Base-by-base conservation (phyloP, 2,329 filamentous ascomycete genomes). In the Leptosphaerulina australis region DNA sequence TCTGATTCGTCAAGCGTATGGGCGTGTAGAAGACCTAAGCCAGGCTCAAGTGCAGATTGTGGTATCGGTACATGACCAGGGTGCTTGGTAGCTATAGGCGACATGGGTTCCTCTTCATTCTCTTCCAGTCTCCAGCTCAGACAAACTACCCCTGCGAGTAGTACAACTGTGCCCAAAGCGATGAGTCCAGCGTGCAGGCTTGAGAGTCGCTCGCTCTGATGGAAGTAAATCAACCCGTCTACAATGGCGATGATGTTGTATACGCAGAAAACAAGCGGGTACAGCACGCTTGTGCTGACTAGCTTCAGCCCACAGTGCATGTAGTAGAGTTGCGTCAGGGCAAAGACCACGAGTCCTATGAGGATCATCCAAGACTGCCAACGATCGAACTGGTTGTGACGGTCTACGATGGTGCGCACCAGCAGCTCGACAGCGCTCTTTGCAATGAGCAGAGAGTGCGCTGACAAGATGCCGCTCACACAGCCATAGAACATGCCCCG, bases 241-340 rank as follows among this genome's bases (percentile, higher is more conserved):
- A 97, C 79, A 62, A 99, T 99, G 59, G 94, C 94, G 67, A 97
- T 92, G 67, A 99, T 96, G 79, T 99, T 99, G 81, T 97, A 99
- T 58, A 97, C 85, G 80, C 94, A 99, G 75, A 99, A 99, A 29
- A 97, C 92, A 63, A 97, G 87, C 4, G 94, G 94, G 74, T 99
- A 99, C 60, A 99, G 81, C 55, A 97, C 88, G 65, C 91, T 96
- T 17, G 94, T 97, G 45, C 92, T 97, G 72, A 95, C 91, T 43
- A 99, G 82, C 74, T 96, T 96, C 56, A 99, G 81, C 44, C 94
- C 94, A 33, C 90, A 85, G 70, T 99, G 94, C 53, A 99, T 84
- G 73, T 95, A 97, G 76, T 96, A 99, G 5, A 99, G 83, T 74
- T 99, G 94, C 34, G 86, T 88, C 34, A 99, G 81, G 4, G 94